Evolutionary conservation across 192 early-diverging fungal genomes (phyloP).

Genomic region (Spizellomyces sp.): DNA sequence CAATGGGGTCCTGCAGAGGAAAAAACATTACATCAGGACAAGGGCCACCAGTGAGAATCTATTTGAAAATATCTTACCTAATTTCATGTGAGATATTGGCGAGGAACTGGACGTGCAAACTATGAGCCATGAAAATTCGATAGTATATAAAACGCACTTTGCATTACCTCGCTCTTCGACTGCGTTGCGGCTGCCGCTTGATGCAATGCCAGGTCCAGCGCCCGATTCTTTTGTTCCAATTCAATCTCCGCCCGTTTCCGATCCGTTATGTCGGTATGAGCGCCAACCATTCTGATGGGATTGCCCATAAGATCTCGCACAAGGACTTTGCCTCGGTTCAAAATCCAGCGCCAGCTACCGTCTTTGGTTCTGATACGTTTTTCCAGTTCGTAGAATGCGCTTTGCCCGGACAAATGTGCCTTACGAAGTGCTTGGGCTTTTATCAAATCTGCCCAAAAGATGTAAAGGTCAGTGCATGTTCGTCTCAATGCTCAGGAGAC

Average conservation of each 20-base stretch:
- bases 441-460: not conserved
- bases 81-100: slow-evolving; percentile 19
- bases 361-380: slow-evolving; percentile 5
- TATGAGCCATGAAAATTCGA: too few species aligned
- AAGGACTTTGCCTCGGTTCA: not conserved
- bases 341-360: slow-evolving; percentile 8
- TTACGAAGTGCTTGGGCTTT: not conserved
- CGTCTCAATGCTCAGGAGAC: too few species aligned
- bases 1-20: not conserved
- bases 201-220: slow-evolving; percentile 8
- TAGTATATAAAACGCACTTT: too few species aligned
- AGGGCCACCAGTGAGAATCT: too few species aligned
- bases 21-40: too few species aligned
- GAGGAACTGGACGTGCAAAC: too few species aligned
- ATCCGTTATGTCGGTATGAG: slow-evolving; percentile 3
- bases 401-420: not conserved
- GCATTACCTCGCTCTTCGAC: slow-evolving; percentile 1
- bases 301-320: not conserved
- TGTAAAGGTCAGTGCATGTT: too few species aligned
- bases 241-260: slow-evolving; percentile 6
- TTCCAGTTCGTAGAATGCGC: not conserved
- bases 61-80: too few species aligned
- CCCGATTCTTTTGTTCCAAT: slow-evolving; percentile 13
- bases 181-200: slow-evolving; percentile 2
- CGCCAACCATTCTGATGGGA: slow-evolving; percentile 1